Percentiles rank a stretch among this genome's conserved stretches.
These are phyloP conservation scores for Fusarium sororula DNA, from an alignment of 2,329 filamentous ascomycete species.

Conservation along the genomic window DNA sequence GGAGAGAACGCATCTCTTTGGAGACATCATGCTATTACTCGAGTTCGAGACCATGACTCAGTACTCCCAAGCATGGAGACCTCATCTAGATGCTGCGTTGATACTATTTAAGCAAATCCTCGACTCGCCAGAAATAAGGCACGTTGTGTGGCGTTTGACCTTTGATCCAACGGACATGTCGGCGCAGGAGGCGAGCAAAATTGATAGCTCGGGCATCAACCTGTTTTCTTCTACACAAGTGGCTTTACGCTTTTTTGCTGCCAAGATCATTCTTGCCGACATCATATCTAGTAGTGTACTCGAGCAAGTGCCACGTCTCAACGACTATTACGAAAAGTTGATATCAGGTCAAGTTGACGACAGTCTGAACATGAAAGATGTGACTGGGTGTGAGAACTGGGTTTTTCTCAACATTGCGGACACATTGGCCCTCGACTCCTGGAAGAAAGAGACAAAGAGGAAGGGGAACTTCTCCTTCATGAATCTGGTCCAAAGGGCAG, in stretches of 20 bases:
- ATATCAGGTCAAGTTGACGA: neutral
- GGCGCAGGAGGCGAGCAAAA: neutral
- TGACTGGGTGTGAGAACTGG: slow-evolving; percentile 22
- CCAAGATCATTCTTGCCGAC: slow-evolving; percentile 44
- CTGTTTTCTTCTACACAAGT: slow-evolving; percentile 43
- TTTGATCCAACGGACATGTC: neutral
- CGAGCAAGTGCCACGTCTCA: neutral
- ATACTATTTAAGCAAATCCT: neutral
- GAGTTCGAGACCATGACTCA: slow-evolving; percentile 5
- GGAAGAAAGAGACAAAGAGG: neutral
- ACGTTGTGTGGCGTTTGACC: neutral
- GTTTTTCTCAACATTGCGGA: neutral
- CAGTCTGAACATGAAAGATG: neutral
- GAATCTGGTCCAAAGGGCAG: neutral
- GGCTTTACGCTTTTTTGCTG: slow-evolving; percentile 49
- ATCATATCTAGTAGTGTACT: slow-evolving; percentile 14
- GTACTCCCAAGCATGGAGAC: neutral
- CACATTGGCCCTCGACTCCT: neutral
- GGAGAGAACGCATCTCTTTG: neutral
- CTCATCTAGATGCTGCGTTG: neutral
- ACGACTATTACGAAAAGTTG: neutral
- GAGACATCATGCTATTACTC: slow-evolving; percentile 1
- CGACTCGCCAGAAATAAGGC: neutral
- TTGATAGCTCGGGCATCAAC: neutral
- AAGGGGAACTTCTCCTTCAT: neutral